Evolutionary conservation across 169 alveolate species (phyloP).

Genomic region (Ichthyophthirius multifiliis): DNA sequence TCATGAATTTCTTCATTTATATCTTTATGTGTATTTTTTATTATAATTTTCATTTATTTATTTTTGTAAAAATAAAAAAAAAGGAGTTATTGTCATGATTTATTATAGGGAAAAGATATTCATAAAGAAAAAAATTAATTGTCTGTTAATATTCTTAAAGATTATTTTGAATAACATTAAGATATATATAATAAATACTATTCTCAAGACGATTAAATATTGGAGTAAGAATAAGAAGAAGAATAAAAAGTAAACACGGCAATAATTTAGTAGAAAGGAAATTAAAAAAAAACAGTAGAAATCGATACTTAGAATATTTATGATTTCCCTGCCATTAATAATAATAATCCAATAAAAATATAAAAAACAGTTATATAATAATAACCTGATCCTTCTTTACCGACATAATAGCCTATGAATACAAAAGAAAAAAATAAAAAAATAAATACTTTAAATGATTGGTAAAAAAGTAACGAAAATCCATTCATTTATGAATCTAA

Average conservation of each 20-base stretch:
- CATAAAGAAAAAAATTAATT: not conserved
- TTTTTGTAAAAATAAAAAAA: not conserved
- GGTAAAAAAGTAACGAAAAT: not conserved
- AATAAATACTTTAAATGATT: not conserved
- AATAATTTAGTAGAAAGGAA: not conserved
- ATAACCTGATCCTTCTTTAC: not conserved
- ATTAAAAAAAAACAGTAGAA: not conserved
- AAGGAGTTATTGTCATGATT: constrained; percentile 5
- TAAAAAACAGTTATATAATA: not conserved
- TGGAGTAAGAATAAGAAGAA: not conserved
- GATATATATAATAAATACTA: not conserved
- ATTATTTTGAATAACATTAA: not conserved
- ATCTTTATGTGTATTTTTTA: not conserved
- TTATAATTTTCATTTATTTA: not conserved
- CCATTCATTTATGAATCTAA: not conserved
- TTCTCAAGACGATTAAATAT: not conserved
- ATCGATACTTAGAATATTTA: constrained; percentile 4
- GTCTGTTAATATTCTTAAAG: not conserved
- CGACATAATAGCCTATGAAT: not conserved
- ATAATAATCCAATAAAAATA: not conserved
- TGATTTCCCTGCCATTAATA: not conserved
- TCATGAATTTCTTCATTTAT: not conserved
- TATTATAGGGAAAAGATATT: not conserved
- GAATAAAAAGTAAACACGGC: not conserved
- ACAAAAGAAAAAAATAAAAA: not conserved